These are phyloP conservation scores for Mycena haematopus DNA, from an alignment of 768 basidiomycete genomes.

Conservation along the genomic window DNA sequence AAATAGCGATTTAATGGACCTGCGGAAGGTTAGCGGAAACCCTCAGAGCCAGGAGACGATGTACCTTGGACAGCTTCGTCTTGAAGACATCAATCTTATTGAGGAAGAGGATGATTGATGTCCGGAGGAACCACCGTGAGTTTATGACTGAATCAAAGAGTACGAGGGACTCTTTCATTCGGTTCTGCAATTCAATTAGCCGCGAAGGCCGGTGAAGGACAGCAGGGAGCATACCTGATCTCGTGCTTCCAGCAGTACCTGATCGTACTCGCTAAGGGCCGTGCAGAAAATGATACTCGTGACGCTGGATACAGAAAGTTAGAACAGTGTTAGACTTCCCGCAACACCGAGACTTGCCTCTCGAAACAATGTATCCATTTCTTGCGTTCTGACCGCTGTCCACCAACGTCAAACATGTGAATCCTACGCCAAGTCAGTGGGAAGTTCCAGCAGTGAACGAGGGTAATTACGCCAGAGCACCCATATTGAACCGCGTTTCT, in stretches of 20 bases:
- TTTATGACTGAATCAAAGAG: conserved; percentile 94
- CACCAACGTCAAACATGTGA: conserved; percentile 82
- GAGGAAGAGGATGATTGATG: conserved; percentile 89
- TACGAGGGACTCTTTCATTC: conserved; percentile 90
- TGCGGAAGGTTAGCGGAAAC: neutral
- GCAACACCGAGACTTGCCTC: conserved; percentile 19
- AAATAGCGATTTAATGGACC: conserved; percentile 52
- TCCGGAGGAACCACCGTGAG: conserved; percentile 91
- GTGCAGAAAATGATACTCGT: conserved; percentile 74
- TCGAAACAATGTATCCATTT: conserved; percentile 82
- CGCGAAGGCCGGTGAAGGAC: conserved; percentile 28
- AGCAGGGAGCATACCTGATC: conserved; percentile 46
- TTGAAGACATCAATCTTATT: conserved; percentile 96
- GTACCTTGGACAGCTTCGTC: conserved; percentile 75
- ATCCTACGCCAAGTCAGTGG: conserved; percentile 41
- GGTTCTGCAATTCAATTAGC: conserved; percentile 63
- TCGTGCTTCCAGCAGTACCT: conserved; percentile 59
- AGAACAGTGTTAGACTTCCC: conserved; percentile 19
- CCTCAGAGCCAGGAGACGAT: conserved; percentile 8
- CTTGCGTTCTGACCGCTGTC: conserved; percentile 81
- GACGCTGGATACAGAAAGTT: conserved; percentile 38
- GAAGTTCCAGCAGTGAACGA: neutral
- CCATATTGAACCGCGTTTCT: conserved; percentile 84
- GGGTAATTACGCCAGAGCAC: conserved; percentile 60
- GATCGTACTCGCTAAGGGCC: conserved; percentile 66